Percentiles rank a stretch among this genome's conserved stretches.
Evolutionary conservation across 75 land plant species (phyloP).

Genomic region (Cunninghamia lanceolata): DNA sequence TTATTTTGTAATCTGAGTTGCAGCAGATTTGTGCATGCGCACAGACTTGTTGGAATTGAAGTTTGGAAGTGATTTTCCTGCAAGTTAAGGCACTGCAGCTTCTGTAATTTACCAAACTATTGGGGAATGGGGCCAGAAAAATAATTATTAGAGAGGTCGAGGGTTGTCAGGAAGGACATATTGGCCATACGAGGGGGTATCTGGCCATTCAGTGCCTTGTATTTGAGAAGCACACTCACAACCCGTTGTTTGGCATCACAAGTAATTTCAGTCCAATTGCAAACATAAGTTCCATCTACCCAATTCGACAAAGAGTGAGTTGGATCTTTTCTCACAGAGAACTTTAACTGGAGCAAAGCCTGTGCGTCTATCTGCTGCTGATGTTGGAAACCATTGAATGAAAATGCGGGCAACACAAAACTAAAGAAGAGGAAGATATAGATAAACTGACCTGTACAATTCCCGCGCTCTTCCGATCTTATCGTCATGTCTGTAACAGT

Average conservation of each 20-base stretch:
- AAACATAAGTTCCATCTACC: not conserved
- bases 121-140: conserved; percentile 15
- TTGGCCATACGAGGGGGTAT: not conserved
- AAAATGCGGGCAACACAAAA: no score
- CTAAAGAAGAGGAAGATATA: no score
- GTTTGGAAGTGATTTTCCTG: conserved; percentile 36
- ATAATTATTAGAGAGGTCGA: conserved; percentile 15
- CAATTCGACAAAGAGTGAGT: not conserved
- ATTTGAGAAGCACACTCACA: not conserved
- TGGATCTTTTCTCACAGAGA: not conserved
- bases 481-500: no score
- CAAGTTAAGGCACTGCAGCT: conserved; percentile 48
- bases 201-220: conserved; percentile 4
- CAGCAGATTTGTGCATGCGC: conserved; percentile 22
- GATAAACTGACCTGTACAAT: no score
- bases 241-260: not conserved
- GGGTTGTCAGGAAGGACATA: conserved; percentile 1
- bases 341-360: not conserved
- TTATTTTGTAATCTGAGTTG: conserved; percentile 9
- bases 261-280: not conserved
- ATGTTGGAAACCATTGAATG: no score
- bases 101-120: conserved; percentile 23
- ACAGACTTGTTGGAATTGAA: conserved; percentile 56
- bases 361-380: not conserved
- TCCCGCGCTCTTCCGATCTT: no score